Base-by-base conservation (phyloP, 495 filamentous ascomycete genomes). In the Thozetella sp. region DNA sequence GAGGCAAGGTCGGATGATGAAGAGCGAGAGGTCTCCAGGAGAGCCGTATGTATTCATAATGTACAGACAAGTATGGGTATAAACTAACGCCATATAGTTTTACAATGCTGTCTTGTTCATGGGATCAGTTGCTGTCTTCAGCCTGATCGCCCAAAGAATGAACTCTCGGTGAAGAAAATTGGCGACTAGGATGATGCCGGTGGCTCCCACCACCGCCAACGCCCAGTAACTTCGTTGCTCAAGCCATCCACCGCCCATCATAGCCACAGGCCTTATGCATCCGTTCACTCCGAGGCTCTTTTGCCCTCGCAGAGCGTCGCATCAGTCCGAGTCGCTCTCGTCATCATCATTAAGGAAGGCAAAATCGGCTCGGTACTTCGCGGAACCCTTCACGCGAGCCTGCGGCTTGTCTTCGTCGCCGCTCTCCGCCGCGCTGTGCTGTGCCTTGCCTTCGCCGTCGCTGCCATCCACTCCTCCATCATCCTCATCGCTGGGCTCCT, bases 91-190 rank as follows among this genome's bases (percentile, higher is more conserved):
- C 25, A 48, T 11, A 37, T 69, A 97, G 95, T 99, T 99, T 74
- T 99, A 98, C 78, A 98, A 98, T 68, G 84, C 97, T 2, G 91
- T 97, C 1, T 81, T 98, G 1, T 99, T 98, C 76, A 91, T 98
- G 73, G 93, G 93, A 3, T 97, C 93, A 0, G 90, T 97, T 27
- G 93, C 92, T 2, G 86, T 95, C 57, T 96, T 97, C 79, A 96
- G 93, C 69, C 79, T 97, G 59, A 85, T 93, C 59, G 94, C 92
- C 20, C 96, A 99, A 67, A 77, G 71, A 68, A 79, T 82, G 72
- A 81, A 82, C 60, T 76, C 75, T 26, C 56, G 64, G n/a, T 76
- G 64, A 67, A 80, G 64, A 70, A 19, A n/a, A 15, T 12, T 19
- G 22, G 9, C 13, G 27, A 23, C 34, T 24, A 34, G 52, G 19